Base-by-base conservation (phyloP, 805 yeast species). In the Sungouiozyma ichnusensis region DNA sequence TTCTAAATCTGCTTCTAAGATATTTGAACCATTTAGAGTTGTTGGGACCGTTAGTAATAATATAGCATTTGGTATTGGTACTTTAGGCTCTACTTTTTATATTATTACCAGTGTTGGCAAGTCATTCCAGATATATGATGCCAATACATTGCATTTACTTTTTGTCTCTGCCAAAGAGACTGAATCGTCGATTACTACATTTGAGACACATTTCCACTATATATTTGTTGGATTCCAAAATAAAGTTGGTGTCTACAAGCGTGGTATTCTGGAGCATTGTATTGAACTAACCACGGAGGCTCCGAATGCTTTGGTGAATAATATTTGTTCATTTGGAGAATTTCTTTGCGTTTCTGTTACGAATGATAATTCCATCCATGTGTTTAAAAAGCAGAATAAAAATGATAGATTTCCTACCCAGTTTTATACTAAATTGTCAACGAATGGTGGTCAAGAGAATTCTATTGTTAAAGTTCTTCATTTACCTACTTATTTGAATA, bases 101-200 rank as follows among this genome's bases (percentile, higher is more conserved):
- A 76, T 86, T 33, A 94, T 81, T 15, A 90, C 97, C 0, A 79
- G 85, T 36, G 95, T 92, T 17, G 97, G 97, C 2, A 72, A 78
- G 41, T 73, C 90, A 1, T 85, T 92, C 66, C 97, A 90, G 61
- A 85, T 92, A 20, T 92, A 84, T 56, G 98, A 92, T 65, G 95
- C 84, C 53, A 77, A 90, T 27, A 85, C 84, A 5, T 67, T 90
- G 47, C 92, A 85, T 51, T 67, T 90, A 48, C 66, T 90, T 17
- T 90, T 92, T 63, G 94, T 90, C 11, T 85, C 95, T 0, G 84
- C 78, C 49, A 74, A 73, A 16, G 90, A 84, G 58, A 81, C 95
- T 0, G 72, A 80, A 0, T 57, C 76, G 6, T 73, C 76, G 44
- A 87, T 90, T 49, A 76, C 81, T 19, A 74, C 81, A 17, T 65